Percentiles rank a stretch among this genome's conserved stretches.
Conservation (phyloP, 2,329 filamentous ascomycete genomes). For the Dothidotthia symphoricarpi region DNA sequence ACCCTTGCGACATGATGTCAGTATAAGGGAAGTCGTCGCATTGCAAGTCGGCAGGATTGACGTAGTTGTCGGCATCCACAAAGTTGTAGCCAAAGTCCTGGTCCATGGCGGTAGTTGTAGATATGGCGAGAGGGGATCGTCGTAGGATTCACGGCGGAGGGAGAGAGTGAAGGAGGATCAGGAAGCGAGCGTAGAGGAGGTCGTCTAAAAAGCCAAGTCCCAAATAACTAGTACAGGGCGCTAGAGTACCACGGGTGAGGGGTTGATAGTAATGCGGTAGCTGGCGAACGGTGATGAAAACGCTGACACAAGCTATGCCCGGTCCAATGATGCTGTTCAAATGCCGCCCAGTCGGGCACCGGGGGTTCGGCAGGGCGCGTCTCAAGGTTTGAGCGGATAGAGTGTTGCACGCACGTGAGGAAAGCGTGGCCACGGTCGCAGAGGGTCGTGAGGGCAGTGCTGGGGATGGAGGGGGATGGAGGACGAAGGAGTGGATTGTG, state of each 20-base stretch:
- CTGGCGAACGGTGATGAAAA: neutral
- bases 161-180: neutral
- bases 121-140: neutral
- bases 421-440: neutral
- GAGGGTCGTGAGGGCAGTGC: neutral
- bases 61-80: too few relatives aligned
- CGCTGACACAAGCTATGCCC: neutral
- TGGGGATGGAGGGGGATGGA: constrained; percentile 11
- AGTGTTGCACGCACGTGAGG: neutral
- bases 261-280: neutral
- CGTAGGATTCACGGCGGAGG: neutral
- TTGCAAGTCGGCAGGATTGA: constrained; percentile 8
- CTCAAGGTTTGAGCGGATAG: neutral
- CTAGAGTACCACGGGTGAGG: neutral
- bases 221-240: neutral
- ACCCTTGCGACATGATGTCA: constrained; percentile 8
- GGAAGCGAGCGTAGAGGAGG: constrained; percentile 1
- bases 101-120: neutral
- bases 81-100: neutral
- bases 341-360: neutral
- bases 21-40: too few relatives aligned
- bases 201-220: neutral
- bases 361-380: constrained; percentile 2
- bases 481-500: constrained; percentile 15
- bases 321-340: neutral